Conservation (phyloP, 2,329 filamentous ascomycete species). For the Xylaria sp. region DNA sequence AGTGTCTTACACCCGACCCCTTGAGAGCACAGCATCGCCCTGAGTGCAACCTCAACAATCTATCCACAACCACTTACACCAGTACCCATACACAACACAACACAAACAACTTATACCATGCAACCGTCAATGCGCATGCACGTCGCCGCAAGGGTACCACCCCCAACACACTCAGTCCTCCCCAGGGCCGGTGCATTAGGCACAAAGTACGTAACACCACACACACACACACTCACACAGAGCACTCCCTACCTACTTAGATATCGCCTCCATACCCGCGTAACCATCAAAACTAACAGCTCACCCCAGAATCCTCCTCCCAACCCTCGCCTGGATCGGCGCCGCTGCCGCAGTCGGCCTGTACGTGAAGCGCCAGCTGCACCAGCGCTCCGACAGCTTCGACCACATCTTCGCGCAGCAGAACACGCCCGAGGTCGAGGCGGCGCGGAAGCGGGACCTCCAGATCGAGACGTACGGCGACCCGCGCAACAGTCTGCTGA, state of each 20-base stretch:
- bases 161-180: constrained; percentile 17
- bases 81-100: neutral
- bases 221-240: neutral
- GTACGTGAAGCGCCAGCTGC: constrained; percentile 44
- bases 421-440: constrained; percentile 49
- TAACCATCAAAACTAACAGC: constrained; percentile 8
- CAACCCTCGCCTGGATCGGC: constrained; percentile 33
- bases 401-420: constrained; percentile 49
- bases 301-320: constrained; percentile 20
- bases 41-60: constrained; percentile 19
- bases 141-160: constrained; percentile 38
- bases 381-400: constrained; percentile 38
- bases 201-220: constrained; percentile 39
- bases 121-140: constrained; percentile 41
- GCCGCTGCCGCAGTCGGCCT: constrained; percentile 41
- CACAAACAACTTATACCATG: constrained; percentile 30
- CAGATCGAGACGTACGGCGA: constrained; percentile 47
- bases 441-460: constrained; percentile 41
- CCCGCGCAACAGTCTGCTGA: constrained; percentile 48
- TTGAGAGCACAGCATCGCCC: constrained; percentile 1
- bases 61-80: neutral
- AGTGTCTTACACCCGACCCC: neutral
- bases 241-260: too few relatives aligned
- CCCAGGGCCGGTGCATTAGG: constrained; percentile 40
- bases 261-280: neutral